Percentiles rank a stretch among this genome's conserved stretches.
Conservation (phyloP, 441 rosid genomes). For the Rhodomyrtus psidioides region DNA sequence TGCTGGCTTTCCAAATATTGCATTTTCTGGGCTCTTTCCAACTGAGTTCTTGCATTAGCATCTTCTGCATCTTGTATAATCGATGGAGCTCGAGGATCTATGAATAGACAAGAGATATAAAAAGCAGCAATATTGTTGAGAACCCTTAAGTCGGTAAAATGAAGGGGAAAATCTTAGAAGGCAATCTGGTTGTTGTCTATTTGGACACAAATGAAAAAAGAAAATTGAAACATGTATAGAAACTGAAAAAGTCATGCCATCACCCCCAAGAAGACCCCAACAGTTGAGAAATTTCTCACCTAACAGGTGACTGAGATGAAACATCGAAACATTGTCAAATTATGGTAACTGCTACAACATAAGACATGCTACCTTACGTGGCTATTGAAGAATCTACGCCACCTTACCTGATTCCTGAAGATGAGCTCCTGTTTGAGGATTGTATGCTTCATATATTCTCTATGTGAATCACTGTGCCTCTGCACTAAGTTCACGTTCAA, state of each 20-base stretch:
- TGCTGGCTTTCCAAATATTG: constrained; percentile 15
- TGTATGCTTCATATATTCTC: constrained; percentile 27
- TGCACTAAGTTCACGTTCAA: constrained; percentile 25
- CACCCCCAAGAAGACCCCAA: background rate
- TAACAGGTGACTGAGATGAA: background rate
- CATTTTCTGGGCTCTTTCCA: constrained; percentile 10
- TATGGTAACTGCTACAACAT: background rate
- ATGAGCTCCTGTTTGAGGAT: constrained; percentile 33
- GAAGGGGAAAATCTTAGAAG: background rate
- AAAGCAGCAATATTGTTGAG: background rate
- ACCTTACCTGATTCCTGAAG: constrained; percentile 38
- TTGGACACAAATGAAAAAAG: background rate
- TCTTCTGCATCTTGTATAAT: constrained; percentile 26
- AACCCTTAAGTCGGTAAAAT: background rate
- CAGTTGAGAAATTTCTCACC: background rate
- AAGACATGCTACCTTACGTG: background rate
- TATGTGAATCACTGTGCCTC: constrained; percentile 10
- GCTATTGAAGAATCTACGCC: background rate
- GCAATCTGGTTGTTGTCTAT: background rate
- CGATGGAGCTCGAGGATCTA: constrained; percentile 49
- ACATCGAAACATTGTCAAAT: background rate
- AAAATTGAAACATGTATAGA: background rate
- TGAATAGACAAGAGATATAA: background rate
- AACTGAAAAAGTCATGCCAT: background rate
- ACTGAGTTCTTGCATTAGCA: constrained; percentile 25